phyloP scores from a whole-genome alignment of 2,329 filamentous ascomycete species.

The Amauroascus verrucosus region DNA sequence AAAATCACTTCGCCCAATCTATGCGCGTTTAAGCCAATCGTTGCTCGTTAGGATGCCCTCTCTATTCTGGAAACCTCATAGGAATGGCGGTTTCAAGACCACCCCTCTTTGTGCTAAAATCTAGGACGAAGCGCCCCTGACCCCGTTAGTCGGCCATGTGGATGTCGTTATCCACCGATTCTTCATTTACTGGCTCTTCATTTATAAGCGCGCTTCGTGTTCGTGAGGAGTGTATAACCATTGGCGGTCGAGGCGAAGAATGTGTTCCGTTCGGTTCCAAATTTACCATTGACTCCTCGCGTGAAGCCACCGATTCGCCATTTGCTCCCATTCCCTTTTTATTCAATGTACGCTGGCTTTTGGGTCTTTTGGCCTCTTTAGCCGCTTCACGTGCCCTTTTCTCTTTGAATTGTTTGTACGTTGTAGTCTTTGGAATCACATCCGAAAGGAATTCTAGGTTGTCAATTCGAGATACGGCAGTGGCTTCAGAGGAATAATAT shows the following conservation, averaged over 20 bases:
- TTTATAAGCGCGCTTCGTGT: slow-evolving; percentile 47
- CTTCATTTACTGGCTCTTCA: slow-evolving; percentile 33
- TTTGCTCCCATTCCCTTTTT: slow-evolving; percentile 17
- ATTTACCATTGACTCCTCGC: slow-evolving; percentile 18
- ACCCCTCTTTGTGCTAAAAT: too few relatives aligned
- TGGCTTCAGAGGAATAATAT: slow-evolving; percentile 45
- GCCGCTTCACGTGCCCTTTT: slow-evolving; percentile 31
- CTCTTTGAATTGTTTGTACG: slow-evolving; percentile 69
- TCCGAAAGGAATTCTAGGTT: slow-evolving; percentile 92
- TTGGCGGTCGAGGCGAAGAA: slow-evolving; percentile 27
- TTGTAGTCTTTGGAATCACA: slow-evolving; percentile 74
- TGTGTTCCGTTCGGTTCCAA: slow-evolving; percentile 15
- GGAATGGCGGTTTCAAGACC: neutral
- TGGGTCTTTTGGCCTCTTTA: slow-evolving; percentile 27
- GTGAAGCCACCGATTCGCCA: slow-evolving; percentile 18
- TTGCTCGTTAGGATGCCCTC: neutral
- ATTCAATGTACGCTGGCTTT: slow-evolving; percentile 32
- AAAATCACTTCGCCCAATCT: neutral
- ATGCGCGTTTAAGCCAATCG: neutral
- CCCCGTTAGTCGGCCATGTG: slow-evolving; percentile 44
- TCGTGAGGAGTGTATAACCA: slow-evolving; percentile 23
- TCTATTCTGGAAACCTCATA: neutral
- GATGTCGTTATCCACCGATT: slow-evolving; percentile 44
- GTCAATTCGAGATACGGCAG: slow-evolving; percentile 75
- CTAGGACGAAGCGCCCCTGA: neutral